Evolutionary conservation across 1,139 yeast species (phyloP).

Genomic region (Diutina neorugosa): DNA sequence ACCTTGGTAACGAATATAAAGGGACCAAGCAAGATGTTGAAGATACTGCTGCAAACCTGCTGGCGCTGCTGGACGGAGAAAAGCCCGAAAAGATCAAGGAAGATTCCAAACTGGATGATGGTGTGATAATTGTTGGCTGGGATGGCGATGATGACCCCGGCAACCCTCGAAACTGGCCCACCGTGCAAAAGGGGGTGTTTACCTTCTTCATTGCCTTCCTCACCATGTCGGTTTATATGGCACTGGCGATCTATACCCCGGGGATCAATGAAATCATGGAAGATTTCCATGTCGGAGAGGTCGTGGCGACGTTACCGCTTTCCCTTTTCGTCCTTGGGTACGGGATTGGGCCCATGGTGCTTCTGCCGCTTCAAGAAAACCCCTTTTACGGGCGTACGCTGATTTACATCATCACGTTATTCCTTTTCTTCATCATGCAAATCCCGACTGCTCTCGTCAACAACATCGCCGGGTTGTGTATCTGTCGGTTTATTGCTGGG

Average conservation of each 20-base stretch:
- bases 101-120: background rate
- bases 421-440: constrained; percentile 21
- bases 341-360: constrained; percentile 42
- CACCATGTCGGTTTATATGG: constrained; percentile 45
- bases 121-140: constrained; percentile 22
- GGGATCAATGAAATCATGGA: constrained; percentile 29
- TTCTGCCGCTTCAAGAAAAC: constrained; percentile 38
- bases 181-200: constrained; percentile 22
- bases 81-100: background rate
- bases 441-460: constrained; percentile 21
- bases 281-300: constrained; percentile 24
- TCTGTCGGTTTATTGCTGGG: constrained; percentile 22
- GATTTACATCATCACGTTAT: constrained; percentile 18
- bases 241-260: constrained; percentile 50
- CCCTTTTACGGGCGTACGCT: constrained; percentile 42
- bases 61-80: background rate
- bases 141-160: constrained; percentile 44
- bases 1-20: constrained; percentile 8
- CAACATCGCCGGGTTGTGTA: constrained; percentile 19
- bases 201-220: constrained; percentile 29
- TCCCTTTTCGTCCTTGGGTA: constrained; percentile 39
- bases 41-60: background rate
- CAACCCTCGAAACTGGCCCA: constrained; percentile 47
- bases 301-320: constrained; percentile 30
- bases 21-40: background rate